phyloP scores from a whole-genome alignment of 1,139 yeast species.

The Kodamaea derodonti region DNA sequence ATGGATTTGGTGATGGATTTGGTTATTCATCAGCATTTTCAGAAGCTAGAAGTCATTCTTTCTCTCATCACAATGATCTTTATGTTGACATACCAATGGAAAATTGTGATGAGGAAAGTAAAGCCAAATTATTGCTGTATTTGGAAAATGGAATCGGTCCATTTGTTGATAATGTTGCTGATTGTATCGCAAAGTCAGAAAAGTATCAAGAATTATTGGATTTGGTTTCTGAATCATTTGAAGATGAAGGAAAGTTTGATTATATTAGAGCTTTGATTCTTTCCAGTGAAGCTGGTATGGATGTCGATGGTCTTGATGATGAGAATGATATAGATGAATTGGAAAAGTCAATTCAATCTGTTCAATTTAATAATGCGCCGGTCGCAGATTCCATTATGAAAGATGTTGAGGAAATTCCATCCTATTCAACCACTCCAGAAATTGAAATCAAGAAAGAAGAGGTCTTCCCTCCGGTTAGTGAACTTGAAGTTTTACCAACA shows the following conservation, averaged over 20 bases:
- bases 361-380: not conserved
- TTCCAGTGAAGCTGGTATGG: not conserved
- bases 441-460: not conserved
- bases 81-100: conserved; percentile 25
- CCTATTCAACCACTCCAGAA: not conserved
- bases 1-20: not conserved
- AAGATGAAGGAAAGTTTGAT: conserved; percentile 13
- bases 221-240: conserved; percentile 12
- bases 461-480: not conserved
- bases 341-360: not conserved
- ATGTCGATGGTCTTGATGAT: not conserved
- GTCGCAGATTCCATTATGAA: not conserved
- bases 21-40: not conserved
- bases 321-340: not conserved
- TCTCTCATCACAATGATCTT: conserved; percentile 3
- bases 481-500: conserved; percentile 1
- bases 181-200: conserved; percentile 21
- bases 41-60: not conserved
- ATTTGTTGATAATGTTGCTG: conserved; percentile 21
- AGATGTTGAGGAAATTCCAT: not conserved
- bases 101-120: conserved; percentile 18
- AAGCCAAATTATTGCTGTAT: conserved; percentile 17
- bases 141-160: conserved; percentile 16
- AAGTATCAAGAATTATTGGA: conserved; percentile 22
- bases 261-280: conserved; percentile 3